These are phyloP conservation scores for Physcomitrellopsis africana DNA, from an alignment of 225 moss, liverwort and hornwort species.

Conservation along the genomic window DNA sequence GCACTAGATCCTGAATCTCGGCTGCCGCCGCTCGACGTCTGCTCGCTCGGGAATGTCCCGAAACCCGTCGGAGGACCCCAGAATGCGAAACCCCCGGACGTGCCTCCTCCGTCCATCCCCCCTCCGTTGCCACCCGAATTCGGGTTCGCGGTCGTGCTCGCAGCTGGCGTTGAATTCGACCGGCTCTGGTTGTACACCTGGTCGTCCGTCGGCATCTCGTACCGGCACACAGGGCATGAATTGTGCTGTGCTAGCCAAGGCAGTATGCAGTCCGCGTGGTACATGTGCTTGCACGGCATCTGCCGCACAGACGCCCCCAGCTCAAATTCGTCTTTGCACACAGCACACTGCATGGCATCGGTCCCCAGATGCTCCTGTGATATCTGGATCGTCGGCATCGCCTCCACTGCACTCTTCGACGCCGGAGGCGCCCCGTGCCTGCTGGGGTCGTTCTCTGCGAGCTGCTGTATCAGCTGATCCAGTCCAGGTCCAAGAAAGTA, in stretches of 20 bases:
- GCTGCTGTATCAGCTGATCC: slow-evolving; percentile 98
- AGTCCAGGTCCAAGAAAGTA: slow-evolving; percentile 95
- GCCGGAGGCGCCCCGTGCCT: slow-evolving; percentile 88
- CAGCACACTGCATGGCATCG: slow-evolving; percentile 95
- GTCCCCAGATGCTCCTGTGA: slow-evolving; percentile 84
- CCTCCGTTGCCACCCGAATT: neutral
- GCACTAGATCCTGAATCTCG: neutral
- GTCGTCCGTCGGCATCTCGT: slow-evolving; percentile 98
- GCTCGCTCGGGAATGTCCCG: neutral
- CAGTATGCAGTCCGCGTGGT: slow-evolving; percentile 93
- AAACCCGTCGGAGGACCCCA: slow-evolving; percentile 17
- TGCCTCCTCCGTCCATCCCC: neutral
- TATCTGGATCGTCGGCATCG: slow-evolving; percentile 92
- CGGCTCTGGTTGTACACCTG: slow-evolving; percentile 78
- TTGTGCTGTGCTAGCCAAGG: slow-evolving; percentile 96
- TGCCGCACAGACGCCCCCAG: slow-evolving; percentile 77
- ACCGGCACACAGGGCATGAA: slow-evolving; percentile 96
- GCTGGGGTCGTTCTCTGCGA: slow-evolving; percentile 96
- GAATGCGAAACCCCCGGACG: neutral
- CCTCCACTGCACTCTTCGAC: slow-evolving; percentile 83
- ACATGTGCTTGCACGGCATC: slow-evolving; percentile 99
- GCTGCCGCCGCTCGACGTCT: neutral
- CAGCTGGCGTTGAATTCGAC: too few species aligned
- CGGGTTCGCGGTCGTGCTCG: neutral
- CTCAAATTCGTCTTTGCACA: slow-evolving; percentile 99